Conservation (phyloP, 805 yeast genomes). For the Metschnikowia kunwiensis region DNA sequence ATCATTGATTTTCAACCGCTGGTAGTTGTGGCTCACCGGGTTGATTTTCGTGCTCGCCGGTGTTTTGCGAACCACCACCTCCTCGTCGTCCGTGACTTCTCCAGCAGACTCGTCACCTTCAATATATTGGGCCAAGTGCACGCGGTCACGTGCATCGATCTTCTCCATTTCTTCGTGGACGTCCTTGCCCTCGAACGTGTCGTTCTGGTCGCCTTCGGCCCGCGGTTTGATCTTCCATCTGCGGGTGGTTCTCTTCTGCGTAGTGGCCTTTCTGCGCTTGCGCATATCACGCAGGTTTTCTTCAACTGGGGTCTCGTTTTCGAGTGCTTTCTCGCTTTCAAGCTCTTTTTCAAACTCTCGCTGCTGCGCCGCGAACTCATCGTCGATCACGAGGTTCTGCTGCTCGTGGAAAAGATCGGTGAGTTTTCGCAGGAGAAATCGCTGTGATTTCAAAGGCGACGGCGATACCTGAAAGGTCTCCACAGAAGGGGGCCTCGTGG, state of each 20-base stretch:
- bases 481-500: constrained; percentile 12
- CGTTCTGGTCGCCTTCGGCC: constrained; percentile 22
- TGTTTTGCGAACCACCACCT: constrained; percentile 15
- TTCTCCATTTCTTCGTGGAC: constrained; percentile 41
- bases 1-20: constrained; percentile 50
- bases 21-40: constrained; percentile 48
- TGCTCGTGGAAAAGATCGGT: constrained; percentile 49
- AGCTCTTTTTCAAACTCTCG: constrained; percentile 18
- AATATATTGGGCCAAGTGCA: constrained; percentile 23
- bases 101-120: constrained; percentile 13
- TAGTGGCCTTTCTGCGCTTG: constrained; percentile 32
- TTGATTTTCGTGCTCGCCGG: constrained; percentile 19
- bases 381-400: constrained; percentile 28
- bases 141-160: constrained; percentile 30
- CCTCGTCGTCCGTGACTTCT: constrained; percentile 18
- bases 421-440: constrained; percentile 31
- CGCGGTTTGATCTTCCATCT: constrained; percentile 48
- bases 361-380: constrained; percentile 18
- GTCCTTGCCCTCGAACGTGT: constrained; percentile 34
- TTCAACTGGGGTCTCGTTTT: constrained; percentile 2
- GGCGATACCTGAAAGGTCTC: constrained; percentile 42
- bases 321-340: constrained; percentile 8
- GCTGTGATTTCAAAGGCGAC: constrained; percentile 40
- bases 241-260: constrained; percentile 52
- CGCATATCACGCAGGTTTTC: constrained; percentile 2